Evolutionary conservation across 768 basidiomycete species (phyloP).

Genomic region (Suillus occidentalis): DNA sequence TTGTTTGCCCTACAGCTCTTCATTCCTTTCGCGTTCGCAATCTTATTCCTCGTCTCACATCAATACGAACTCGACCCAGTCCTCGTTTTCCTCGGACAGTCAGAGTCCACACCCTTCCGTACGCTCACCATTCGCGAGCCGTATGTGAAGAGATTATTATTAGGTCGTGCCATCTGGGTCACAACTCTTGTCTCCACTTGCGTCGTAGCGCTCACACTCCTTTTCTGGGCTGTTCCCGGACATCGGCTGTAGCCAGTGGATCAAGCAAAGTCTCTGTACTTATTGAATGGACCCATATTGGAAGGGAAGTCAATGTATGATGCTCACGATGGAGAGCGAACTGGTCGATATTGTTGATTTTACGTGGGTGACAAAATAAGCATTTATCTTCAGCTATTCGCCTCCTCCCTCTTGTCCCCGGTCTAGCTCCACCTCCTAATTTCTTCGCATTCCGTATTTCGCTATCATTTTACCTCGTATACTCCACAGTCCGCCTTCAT

Average conservation of each 20-base stretch:
- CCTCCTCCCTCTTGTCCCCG: constrained; percentile 1
- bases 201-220: constrained; percentile 77
- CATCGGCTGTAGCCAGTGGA: constrained; percentile 65
- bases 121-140: constrained; percentile 90
- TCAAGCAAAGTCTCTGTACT: constrained; percentile 2
- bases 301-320: constrained; percentile 7
- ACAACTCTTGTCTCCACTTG: constrained; percentile 73
- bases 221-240: constrained; percentile 97
- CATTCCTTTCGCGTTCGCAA: constrained; percentile 86
- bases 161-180: constrained; percentile 93
- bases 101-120: constrained; percentile 96
- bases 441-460: constrained; percentile 5
- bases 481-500: background rate
- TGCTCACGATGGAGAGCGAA: constrained; percentile 5
- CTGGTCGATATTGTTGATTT: constrained; percentile 4
- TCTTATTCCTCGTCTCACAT: constrained; percentile 90
- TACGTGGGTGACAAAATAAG: constrained; percentile 4
- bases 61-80: constrained; percentile 98
- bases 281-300: background rate
- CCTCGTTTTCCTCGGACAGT: constrained; percentile 89
- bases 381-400: constrained; percentile 5
- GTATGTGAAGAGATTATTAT: constrained; percentile 88
- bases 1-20: constrained; percentile 65
- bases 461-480: constrained; percentile 3
- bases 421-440: constrained; percentile 1